Evolutionary conservation across 2,329 filamentous ascomycete genomes (phyloP), one percentile per base, ranked within the genome.

Genomic region (Penicillium sp.): DNA sequence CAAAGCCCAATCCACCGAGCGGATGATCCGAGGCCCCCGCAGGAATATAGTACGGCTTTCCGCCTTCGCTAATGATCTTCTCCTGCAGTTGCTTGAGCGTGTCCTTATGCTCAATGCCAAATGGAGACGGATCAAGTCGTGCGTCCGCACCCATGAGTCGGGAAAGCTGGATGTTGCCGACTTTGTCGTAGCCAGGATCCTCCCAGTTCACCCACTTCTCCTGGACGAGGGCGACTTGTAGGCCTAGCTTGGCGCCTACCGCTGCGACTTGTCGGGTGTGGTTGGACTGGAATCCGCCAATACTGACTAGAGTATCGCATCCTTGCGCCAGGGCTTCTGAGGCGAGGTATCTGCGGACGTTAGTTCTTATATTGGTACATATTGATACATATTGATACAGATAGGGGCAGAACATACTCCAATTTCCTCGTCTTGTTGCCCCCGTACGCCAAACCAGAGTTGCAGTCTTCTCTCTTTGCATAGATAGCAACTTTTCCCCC

Each of bases 401-500:
- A 40, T 8, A 5, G 14, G 7, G 35, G 12, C 4, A 9, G 33
- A 47, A 4, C 47, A 33, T 47, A 56, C 55, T 89, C 86, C 2
- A 89, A 77, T 70, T 89, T 89, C 57, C 86, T 79, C 28, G 81
- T 83, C 72, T 89, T 89, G 75, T 89, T 89, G 53, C 85, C 86
- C 38, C 86, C 86, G 64, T 80, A 87, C 3, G 85, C 85, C 18
- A 88, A 78, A 0, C 81, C 83, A 1, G 84, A 87, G 72, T 87
- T 88, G 66, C 84, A 83, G 72, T 90, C 87, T 62, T 90, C 87
- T 51, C 87, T 81, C 72, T 90, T 90, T 53, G 87, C 86, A 66
- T 84, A 90, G 61, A 90, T 80, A 20, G 79, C 76, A 42, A 87
- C 82, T 63, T 79, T 80, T 43, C 50, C 79, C 49, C 82, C 80